Conservation (phyloP, 1,284 basidiomycete genomes). For the Cronartium quercuum region DNA sequence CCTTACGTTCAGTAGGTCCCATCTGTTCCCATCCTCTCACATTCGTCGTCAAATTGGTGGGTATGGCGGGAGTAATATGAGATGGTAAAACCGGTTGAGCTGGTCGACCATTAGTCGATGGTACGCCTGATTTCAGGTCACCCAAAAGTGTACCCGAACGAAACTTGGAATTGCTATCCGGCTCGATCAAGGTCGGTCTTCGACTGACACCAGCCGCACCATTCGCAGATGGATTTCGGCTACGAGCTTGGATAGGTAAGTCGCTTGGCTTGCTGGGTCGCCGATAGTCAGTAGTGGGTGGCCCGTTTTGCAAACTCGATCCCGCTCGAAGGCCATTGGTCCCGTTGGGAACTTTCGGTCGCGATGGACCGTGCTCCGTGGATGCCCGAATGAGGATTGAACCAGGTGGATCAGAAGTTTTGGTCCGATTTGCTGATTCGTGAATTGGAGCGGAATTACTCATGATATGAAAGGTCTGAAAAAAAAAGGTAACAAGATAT, state of each 20-base stretch:
- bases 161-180: background rate
- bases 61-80: conserved; percentile 5
- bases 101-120: background rate
- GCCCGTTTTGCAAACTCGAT: background rate
- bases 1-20: conserved; percentile 30
- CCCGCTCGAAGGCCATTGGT: background rate
- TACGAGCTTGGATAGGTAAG: too few relatives aligned
- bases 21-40: conserved; percentile 34
- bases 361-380: background rate
- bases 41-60: background rate
- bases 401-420: background rate
- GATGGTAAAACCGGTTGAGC: conserved; percentile 21
- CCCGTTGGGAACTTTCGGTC: background rate
- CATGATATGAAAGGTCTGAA: background rate
- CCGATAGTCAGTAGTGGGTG: background rate
- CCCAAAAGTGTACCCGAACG: conserved; percentile 26
- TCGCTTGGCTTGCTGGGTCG: too few relatives aligned
- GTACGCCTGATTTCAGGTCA: background rate
- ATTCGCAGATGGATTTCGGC: background rate
- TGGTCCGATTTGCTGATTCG: background rate
- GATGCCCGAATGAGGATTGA: background rate
- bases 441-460: background rate
- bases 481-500: background rate
- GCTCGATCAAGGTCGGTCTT: conserved; percentile 14
- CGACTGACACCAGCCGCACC: conserved; percentile 9